Conservation (phyloP, 108 stramenopile genomes). For the Stephanodiscus triporus region DNA sequence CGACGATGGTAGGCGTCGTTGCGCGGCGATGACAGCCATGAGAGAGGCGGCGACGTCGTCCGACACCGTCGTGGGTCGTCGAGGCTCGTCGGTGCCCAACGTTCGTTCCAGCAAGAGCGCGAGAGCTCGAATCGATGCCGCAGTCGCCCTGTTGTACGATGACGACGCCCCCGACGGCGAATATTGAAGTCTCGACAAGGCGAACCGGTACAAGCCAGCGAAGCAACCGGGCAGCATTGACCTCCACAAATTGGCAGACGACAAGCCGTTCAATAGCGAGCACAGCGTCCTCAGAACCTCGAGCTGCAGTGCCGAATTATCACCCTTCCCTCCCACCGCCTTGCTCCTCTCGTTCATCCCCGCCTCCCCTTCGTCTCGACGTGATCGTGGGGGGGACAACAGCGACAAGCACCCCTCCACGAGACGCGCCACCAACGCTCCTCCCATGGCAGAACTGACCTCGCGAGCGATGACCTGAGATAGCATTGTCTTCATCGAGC, state of each 20-base stretch:
- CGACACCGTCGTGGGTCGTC: not conserved
- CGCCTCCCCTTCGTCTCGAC: not conserved
- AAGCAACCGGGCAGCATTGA: conserved; percentile 50
- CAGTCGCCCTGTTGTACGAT: conserved; percentile 27
- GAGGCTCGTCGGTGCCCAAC: not conserved
- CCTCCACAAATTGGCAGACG: conserved; percentile 36
- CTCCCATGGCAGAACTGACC: conserved; percentile 42
- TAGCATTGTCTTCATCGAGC: not conserved
- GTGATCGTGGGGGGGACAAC: not conserved
- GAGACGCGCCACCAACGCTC: conserved; percentile 44
- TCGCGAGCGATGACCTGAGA: conserved; percentile 12
- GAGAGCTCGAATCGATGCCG: conserved; percentile 25
- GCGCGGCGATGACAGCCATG: conserved; percentile 10
- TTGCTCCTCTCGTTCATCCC: not conserved
- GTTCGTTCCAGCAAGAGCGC: conserved; percentile 28
- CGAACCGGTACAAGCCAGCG: conserved; percentile 37
- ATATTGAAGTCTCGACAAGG: conserved; percentile 17
- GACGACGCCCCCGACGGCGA: conserved; percentile 25
- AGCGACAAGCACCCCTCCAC: conserved; percentile 46
- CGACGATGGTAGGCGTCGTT: conserved; percentile 4
- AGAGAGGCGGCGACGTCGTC: conserved; percentile 21
- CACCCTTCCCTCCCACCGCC: too few relatives aligned
- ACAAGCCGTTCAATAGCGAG: conserved; percentile 25
- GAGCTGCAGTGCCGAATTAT: conserved; percentile 22
- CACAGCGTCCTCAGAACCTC: conserved; percentile 45